Evolutionary conservation across 1,284 basidiomycete genomes (phyloP).

Genomic region (Trametes polyzona): DNA sequence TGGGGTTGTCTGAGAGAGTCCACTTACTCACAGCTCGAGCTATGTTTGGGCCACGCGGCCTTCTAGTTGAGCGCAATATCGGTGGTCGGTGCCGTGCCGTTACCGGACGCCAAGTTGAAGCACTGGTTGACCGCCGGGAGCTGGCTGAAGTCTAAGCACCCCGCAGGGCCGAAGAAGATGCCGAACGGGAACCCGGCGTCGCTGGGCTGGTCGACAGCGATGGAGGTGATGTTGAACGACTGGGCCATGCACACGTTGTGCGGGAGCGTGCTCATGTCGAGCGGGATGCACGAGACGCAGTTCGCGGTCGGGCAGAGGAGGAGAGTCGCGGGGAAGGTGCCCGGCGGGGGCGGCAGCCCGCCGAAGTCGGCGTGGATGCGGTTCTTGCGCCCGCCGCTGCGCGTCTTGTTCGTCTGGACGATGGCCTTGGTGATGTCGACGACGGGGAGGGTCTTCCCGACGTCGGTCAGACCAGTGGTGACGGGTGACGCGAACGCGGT

Average conservation of each 20-base stretch:
- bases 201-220: slow-evolving; percentile 16
- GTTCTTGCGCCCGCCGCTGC: not conserved
- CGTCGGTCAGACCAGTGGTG: not conserved
- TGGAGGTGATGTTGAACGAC: slow-evolving; percentile 1
- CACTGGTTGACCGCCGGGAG: slow-evolving; percentile 20
- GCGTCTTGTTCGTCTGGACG: not conserved
- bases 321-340: slow-evolving; percentile 6
- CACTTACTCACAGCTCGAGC: too few relatives aligned
- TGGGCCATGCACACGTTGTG: not conserved
- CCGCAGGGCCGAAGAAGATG: slow-evolving; percentile 4
- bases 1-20: too few relatives aligned
- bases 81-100: not conserved
- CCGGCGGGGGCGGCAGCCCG: not conserved
- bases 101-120: slow-evolving; percentile 8
- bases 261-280: slow-evolving; percentile 6
- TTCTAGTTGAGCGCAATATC: slow-evolving; percentile 8
- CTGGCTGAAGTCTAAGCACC: slow-evolving; percentile 11
- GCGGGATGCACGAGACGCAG: slow-evolving; percentile 7
- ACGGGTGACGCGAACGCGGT: not conserved
- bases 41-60: too few relatives aligned
- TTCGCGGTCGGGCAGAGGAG: slow-evolving; percentile 2
- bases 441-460: slow-evolving; percentile 1
- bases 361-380: not conserved
- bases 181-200: slow-evolving; percentile 11
- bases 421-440: not conserved